Conservation (phyloP, 371 early-diverging fungal species). For the Actinomortierella wolfii region DNA sequence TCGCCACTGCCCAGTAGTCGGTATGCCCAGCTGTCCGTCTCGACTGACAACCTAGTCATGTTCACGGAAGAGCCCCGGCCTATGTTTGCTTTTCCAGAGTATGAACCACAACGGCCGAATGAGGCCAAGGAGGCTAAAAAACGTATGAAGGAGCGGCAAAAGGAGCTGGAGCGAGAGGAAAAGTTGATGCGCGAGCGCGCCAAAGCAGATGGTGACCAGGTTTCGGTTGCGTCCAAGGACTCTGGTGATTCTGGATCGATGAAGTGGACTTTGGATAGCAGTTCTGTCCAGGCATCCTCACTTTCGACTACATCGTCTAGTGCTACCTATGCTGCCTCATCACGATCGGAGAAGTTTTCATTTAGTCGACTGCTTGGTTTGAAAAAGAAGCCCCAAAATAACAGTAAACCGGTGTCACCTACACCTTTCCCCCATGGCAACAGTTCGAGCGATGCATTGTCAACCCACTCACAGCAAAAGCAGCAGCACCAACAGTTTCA, state of each 20-base stretch:
- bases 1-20: too few species aligned
- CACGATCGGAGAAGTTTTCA: constrained; percentile 32
- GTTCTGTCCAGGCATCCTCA: constrained; percentile 11
- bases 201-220: constrained; percentile 8
- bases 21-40: too few species aligned
- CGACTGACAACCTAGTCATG: too few species aligned
- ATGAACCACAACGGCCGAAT: constrained; percentile 19
- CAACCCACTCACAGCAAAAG: too few species aligned
- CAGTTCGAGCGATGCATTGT: constrained; percentile 6
- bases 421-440: neutral
- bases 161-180: constrained; percentile 9
- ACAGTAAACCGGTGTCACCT: constrained; percentile 11
- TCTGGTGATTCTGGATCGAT: constrained; percentile 37
- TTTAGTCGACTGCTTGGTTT: constrained; percentile 37
- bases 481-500: too few species aligned
- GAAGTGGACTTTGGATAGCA: constrained; percentile 8
- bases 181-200: neutral
- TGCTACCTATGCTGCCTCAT: constrained; percentile 10
- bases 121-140: constrained; percentile 13
- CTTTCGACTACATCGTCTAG: neutral
- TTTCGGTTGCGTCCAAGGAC: constrained; percentile 31
- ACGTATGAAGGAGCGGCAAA: constrained; percentile 22
- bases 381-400: constrained; percentile 14
- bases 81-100: constrained; percentile 29
- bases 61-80: constrained; percentile 26